A percentile compares a stretch with the other conserved stretches of the same genome.
Evolutionary conservation across 768 basidiomycete species (phyloP).

Genomic region (Favolaschia claudopus): DNA sequence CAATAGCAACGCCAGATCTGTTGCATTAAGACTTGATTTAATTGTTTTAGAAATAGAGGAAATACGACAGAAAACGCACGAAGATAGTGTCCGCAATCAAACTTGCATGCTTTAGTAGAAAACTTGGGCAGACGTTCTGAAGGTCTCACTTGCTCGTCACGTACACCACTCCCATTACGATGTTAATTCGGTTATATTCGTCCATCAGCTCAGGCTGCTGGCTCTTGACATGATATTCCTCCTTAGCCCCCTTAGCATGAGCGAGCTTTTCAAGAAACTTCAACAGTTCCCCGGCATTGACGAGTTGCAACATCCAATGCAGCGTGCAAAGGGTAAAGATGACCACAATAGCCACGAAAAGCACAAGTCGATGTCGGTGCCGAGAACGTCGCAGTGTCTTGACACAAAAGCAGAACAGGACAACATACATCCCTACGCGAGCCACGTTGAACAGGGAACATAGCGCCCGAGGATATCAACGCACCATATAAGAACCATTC

Average conservation of each 20-base stretch:
- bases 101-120: constrained; percentile 8
- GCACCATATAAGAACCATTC: constrained; percentile 40
- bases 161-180: constrained; percentile 33
- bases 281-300: constrained; percentile 19
- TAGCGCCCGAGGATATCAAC: background rate
- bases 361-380: constrained; percentile 1
- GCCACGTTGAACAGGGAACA: background rate
- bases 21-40: too few relatives aligned
- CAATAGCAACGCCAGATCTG: constrained; percentile 39
- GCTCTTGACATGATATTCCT: background rate
- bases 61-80: constrained; percentile 16
- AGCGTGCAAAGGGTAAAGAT: constrained; percentile 17
- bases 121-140: background rate
- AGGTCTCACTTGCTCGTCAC: constrained; percentile 35
- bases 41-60: background rate
- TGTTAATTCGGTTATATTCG: constrained; percentile 6
- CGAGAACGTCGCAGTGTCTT: constrained; percentile 2
- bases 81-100: constrained; percentile 37
- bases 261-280: background rate
- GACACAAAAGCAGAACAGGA: constrained; percentile 38
- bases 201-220: background rate
- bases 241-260: background rate
- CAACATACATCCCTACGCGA: constrained; percentile 36
- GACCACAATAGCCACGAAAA: constrained; percentile 7
- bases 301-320: constrained; percentile 18